These are phyloP conservation scores for Penicillium glabrum DNA, from an alignment of 2,329 filamentous ascomycete species.

Conservation along the genomic window DNA sequence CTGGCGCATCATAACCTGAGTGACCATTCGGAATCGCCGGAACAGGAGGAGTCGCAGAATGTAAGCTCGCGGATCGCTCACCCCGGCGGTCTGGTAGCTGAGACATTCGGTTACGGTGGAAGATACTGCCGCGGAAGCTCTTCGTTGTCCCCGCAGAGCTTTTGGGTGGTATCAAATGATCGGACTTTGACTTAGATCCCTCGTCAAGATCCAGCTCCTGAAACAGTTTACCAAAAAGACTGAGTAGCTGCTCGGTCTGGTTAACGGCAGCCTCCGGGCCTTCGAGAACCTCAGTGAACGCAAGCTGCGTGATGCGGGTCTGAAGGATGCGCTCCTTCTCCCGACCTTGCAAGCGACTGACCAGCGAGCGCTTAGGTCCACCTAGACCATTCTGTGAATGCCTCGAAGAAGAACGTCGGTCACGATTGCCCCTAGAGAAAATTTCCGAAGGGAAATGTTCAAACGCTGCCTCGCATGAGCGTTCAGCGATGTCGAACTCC, in stretches of 20 bases:
- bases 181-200: slow-evolving; percentile 27
- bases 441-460: slow-evolving; percentile 78
- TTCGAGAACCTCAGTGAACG: slow-evolving; percentile 78
- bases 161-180: slow-evolving; percentile 60
- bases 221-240: slow-evolving; percentile 79
- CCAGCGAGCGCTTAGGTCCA: slow-evolving; percentile 49
- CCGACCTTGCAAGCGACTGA: slow-evolving; percentile 77
- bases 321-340: slow-evolving; percentile 90
- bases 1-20: slow-evolving; percentile 53
- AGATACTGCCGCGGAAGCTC: slow-evolving; percentile 73
- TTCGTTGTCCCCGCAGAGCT: slow-evolving; percentile 70
- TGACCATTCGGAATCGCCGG: slow-evolving; percentile 25
- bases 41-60: slow-evolving; percentile 19
- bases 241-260: slow-evolving; percentile 78
- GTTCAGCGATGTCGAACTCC: slow-evolving; percentile 76
- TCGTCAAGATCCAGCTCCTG: slow-evolving; percentile 55
- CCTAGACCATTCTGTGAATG: slow-evolving; percentile 23
- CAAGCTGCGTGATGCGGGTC: slow-evolving; percentile 91
- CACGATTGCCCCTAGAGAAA: slow-evolving; percentile 60
- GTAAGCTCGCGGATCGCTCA: slow-evolving; percentile 36
- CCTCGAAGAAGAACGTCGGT: slow-evolving; percentile 39
- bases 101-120: slow-evolving; percentile 61
- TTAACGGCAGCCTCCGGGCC: slow-evolving; percentile 85
- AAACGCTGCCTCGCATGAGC: slow-evolving; percentile 85
- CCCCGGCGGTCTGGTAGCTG: slow-evolving; percentile 45